Evolutionary conservation across 345 rosid species (phyloP).

Genomic region (Populus nigra): DNA sequence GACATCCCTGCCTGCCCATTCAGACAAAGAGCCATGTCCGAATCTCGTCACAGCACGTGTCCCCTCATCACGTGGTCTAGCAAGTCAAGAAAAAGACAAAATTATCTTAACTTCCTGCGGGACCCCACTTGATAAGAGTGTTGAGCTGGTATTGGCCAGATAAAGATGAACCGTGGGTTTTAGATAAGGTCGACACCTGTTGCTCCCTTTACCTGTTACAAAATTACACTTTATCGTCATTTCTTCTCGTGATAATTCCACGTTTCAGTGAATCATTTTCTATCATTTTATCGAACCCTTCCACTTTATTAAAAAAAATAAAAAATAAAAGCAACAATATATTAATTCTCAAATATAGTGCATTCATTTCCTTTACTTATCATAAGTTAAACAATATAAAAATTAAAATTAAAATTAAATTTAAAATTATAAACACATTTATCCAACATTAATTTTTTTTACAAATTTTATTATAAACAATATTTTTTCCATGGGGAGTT

Average conservation of each 20-base stretch:
- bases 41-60: neutral
- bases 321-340: neutral
- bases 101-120: no score
- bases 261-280: neutral
- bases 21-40: neutral
- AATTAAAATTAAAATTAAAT: no score
- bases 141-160: neutral
- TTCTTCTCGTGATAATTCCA: neutral
- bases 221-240: neutral
- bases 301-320: neutral
- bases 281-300: neutral
- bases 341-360: neutral
- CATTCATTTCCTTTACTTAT: no score
- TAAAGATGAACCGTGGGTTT: neutral
- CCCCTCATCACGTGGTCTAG: no score
- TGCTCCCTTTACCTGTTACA: neutral
- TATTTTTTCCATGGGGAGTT: no score
- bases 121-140: no score
- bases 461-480: no score
- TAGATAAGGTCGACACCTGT: conserved; percentile 27
- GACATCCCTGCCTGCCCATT: neutral
- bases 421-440: no score
- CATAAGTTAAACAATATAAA: no score
- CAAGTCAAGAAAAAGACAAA: no score
- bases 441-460: no score